Evolutionary conservation across 805 yeast species (phyloP).

Genomic region (Zygoascus bituminiphila): DNA sequence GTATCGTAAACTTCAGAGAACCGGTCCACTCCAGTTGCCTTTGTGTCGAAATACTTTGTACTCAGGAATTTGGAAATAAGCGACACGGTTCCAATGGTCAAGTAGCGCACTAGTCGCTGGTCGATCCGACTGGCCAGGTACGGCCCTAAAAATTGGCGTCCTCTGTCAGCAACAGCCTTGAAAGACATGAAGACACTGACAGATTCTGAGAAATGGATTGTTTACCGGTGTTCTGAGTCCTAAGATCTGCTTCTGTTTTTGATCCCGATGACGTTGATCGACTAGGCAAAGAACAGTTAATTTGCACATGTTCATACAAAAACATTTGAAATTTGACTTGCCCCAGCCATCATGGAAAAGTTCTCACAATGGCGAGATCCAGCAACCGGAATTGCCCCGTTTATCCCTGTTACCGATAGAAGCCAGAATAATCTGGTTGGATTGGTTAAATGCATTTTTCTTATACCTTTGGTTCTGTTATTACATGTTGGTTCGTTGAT

Average conservation of each 20-base stretch:
- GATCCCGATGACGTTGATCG: too few species aligned
- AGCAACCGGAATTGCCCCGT: conserved; percentile 91
- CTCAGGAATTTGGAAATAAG: conserved; percentile 55
- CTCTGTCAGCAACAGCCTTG: conserved; percentile 28
- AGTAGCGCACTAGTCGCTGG: conserved; percentile 65
- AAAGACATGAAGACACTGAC: conserved; percentile 17
- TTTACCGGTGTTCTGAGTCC: neutral
- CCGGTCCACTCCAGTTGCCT: conserved; percentile 51
- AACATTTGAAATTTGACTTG: too few species aligned
- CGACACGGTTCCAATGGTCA: conserved; percentile 60
- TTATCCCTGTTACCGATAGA: conserved; percentile 43
- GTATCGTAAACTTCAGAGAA: conserved; percentile 56
- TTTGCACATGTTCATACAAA: neutral
- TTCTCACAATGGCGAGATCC: conserved; percentile 79
- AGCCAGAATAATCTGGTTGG: neutral
- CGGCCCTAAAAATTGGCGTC: conserved; percentile 57
- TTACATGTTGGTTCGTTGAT: neutral
- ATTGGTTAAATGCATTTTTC: neutral
- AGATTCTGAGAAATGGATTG: too few species aligned
- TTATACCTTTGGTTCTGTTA: neutral
- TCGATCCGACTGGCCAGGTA: conserved; percentile 50
- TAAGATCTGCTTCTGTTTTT: too few species aligned
- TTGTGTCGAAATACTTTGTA: conserved; percentile 54
- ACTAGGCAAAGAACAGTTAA: too few species aligned
- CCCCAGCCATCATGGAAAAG: conserved; percentile 58